These are phyloP conservation scores for Oxyria digyna DNA, from an alignment of 148 eudicot species.

Conservation along the genomic window DNA sequence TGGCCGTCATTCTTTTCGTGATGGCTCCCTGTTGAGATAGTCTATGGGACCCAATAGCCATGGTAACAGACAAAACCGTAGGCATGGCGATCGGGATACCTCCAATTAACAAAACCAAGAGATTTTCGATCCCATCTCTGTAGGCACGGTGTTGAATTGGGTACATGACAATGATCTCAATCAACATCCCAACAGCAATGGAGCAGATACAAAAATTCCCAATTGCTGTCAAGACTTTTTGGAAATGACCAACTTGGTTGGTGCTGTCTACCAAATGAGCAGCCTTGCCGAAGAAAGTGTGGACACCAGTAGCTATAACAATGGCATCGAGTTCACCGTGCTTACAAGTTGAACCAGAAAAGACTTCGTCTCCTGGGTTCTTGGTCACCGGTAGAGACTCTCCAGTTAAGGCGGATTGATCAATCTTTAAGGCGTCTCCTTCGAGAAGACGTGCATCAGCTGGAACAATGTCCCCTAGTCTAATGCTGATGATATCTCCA, in stretches of 20 bases:
- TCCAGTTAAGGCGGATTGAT: constrained; percentile 7
- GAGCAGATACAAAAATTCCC: constrained; percentile 65
- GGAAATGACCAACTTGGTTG: constrained; percentile 73
- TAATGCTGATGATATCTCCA: constrained; percentile 9
- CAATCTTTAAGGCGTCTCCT: constrained; percentile 39
- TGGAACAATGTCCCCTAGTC: constrained; percentile 63
- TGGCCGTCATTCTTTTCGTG: constrained; percentile 68
- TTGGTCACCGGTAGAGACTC: constrained; percentile 15
- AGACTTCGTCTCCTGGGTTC: constrained; percentile 47
- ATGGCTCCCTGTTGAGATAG: constrained; percentile 11
- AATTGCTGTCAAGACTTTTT: constrained; percentile 62
- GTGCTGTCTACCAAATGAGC: constrained; percentile 80
- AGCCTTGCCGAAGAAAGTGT: constrained; percentile 82
- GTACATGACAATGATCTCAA: constrained; percentile 31
- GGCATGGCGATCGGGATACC: constrained; percentile 13
- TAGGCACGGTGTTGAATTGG: constrained; percentile 10
- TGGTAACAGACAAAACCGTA: constrained; percentile 10
- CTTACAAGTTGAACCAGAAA: constrained; percentile 76
- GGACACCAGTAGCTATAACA: constrained; percentile 68
- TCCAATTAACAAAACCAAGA: constrained; percentile 11
- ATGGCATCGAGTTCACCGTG: constrained; percentile 78
- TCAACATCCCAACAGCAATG: constrained; percentile 35
- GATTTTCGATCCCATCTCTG: constrained; percentile 9
- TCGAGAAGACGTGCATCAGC: constrained; percentile 81
- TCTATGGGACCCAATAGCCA: constrained; percentile 13